Evolutionary conservation across 257 asterid genomes (phyloP).

Genomic region (Solanum medicagineum): DNA sequence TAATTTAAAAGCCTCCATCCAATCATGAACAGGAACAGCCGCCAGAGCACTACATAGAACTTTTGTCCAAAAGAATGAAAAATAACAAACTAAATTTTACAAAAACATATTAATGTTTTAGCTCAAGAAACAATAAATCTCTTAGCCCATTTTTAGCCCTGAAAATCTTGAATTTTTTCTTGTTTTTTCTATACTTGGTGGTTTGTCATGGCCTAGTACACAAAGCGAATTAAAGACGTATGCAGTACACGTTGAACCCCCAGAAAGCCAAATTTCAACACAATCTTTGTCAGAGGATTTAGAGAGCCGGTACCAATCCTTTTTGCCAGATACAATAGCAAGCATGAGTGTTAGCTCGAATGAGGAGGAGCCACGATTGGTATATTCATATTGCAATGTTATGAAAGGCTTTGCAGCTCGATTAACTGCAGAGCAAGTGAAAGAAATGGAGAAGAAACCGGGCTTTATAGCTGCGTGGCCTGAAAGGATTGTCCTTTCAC

Average conservation of each 20-base stretch:
- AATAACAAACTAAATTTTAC: neutral
- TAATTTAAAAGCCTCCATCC: neutral
- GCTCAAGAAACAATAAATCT: neutral
- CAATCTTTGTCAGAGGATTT: neutral
- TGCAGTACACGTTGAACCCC: conserved; percentile 21
- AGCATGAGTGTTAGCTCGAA: neutral
- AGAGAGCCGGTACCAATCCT: conserved; percentile 14
- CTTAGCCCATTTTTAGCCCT: neutral
- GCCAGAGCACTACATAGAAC: neutral
- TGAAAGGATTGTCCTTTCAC: neutral
- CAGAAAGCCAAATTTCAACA: neutral
- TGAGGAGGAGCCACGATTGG: neutral
- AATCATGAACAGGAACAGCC: neutral
- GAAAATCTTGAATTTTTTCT: neutral
- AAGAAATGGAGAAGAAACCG: neutral
- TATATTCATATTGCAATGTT: conserved; percentile 8
- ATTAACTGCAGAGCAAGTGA: conserved; percentile 4
- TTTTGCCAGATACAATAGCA: neutral
- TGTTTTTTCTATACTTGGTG: neutral
- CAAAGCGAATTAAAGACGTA: conserved; percentile 3
- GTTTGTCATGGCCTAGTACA: neutral
- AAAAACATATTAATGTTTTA: neutral
- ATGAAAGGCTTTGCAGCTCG: conserved; percentile 20
- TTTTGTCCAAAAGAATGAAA: neutral
- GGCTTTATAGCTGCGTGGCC: conserved; percentile 14